phyloP scores from a whole-genome alignment of 2,329 filamentous ascomycete species.

The Trichoderma oligosporum region DNA sequence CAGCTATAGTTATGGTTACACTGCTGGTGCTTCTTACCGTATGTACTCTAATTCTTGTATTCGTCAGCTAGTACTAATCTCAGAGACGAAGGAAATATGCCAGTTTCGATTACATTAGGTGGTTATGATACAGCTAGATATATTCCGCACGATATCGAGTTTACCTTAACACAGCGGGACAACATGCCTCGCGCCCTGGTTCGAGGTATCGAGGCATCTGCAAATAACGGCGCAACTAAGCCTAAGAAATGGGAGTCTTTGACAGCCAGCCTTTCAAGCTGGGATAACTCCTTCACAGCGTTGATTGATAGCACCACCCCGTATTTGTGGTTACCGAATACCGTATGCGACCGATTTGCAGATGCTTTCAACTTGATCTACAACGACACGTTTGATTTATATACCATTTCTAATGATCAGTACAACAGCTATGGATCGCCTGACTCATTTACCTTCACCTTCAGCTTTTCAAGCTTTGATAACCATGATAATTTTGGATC shows the following conservation, averaged over 20 bases:
- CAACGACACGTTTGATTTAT: slow-evolving; percentile 60
- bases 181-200: slow-evolving; percentile 58
- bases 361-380: slow-evolving; percentile 60
- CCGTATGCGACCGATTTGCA: slow-evolving; percentile 62
- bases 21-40: slow-evolving; percentile 71
- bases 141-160: slow-evolving; percentile 56
- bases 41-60: slow-evolving; percentile 28
- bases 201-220: slow-evolving; percentile 50
- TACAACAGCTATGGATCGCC: slow-evolving; percentile 43
- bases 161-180: slow-evolving; percentile 52
- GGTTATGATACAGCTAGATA: slow-evolving; percentile 65
- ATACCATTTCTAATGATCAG: slow-evolving; percentile 59
- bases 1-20: slow-evolving; percentile 72
- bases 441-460: slow-evolving; percentile 51
- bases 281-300: slow-evolving; percentile 47
- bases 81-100: slow-evolving; percentile 34
- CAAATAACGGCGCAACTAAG: slow-evolving; percentile 26
- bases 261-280: slow-evolving; percentile 39
- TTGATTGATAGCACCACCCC: slow-evolving; percentile 62
- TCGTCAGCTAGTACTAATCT: slow-evolving; percentile 17
- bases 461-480: slow-evolving; percentile 53
- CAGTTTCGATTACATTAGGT: slow-evolving; percentile 62
- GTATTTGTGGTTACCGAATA: slow-evolving; percentile 59
- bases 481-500: slow-evolving; percentile 51
- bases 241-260: slow-evolving; percentile 40